Evolutionary conservation across 768 basidiomycete genomes (phyloP).

Genomic region (Rhizopogon vesiculosus): DNA sequence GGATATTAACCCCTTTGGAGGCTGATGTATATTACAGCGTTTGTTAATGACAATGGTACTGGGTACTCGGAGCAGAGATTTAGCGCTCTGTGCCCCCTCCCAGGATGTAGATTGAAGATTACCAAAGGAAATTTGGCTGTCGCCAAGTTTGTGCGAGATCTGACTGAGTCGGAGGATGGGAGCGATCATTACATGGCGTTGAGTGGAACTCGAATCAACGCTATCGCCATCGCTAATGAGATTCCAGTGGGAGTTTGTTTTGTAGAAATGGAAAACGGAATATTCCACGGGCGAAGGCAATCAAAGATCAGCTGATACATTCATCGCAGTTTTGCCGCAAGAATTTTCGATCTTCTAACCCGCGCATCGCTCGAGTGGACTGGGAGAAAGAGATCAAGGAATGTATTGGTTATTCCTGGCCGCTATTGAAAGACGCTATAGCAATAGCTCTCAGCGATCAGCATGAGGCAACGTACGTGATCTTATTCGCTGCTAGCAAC

Average conservation of each 20-base stretch:
- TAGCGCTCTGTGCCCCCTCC: slow-evolving; percentile 28
- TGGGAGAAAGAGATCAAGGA: slow-evolving; percentile 20
- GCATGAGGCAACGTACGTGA: slow-evolving; percentile 20
- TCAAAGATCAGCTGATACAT: slow-evolving; percentile 23
- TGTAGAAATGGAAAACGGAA: slow-evolving; percentile 23
- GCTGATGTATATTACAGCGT: slow-evolving; percentile 24
- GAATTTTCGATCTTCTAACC: slow-evolving; percentile 1
- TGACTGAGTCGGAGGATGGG: slow-evolving; percentile 20
- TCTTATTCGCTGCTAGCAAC: neutral
- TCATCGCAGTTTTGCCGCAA: slow-evolving; percentile 15
- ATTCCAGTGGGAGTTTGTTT: slow-evolving; percentile 31
- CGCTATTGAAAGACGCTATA: slow-evolving; percentile 17
- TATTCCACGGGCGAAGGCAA: slow-evolving; percentile 17
- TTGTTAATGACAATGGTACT: slow-evolving; percentile 32
- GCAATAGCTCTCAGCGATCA: slow-evolving; percentile 11
- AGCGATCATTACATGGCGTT: slow-evolving; percentile 31
- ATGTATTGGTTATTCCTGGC: slow-evolving; percentile 20
- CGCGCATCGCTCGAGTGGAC: slow-evolving; percentile 22
- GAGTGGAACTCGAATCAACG: slow-evolving; percentile 11
- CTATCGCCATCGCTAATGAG: neutral
- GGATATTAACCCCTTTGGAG: neutral
- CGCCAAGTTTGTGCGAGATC: slow-evolving; percentile 38
- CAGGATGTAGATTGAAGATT: slow-evolving; percentile 35
- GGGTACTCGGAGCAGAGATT: slow-evolving; percentile 48
- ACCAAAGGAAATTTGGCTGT: slow-evolving; percentile 37